Evolutionary conservation across 306 rosid genomes (phyloP).

Genomic region (Cucurbita maxima): DNA sequence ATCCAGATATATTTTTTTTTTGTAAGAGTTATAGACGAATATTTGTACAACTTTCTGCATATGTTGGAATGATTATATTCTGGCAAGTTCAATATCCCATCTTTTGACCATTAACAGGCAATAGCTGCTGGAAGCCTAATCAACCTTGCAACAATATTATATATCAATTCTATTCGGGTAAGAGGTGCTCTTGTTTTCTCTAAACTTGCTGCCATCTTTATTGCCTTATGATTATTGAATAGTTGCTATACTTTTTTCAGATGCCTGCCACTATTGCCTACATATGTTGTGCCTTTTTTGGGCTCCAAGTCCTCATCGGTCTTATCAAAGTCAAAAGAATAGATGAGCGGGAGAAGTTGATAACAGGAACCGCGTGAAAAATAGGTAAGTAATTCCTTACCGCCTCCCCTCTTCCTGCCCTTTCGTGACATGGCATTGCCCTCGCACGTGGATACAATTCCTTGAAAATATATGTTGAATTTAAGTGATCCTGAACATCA

Average conservation of each 20-base stretch:
- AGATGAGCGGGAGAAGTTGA: conserved; percentile 73
- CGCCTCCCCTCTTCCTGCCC: neutral
- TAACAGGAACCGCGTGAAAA: conserved; percentile 80
- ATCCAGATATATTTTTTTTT: neutral
- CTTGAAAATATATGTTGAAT: neutral
- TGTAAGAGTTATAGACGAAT: neutral
- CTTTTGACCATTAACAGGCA: conserved; percentile 42
- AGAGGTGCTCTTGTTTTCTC: conserved; percentile 11
- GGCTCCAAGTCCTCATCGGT: conserved; percentile 82
- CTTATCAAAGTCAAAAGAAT: conserved; percentile 68
- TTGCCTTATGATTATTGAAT: conserved; percentile 5
- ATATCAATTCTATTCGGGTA: conserved; percentile 68
- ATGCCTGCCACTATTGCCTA: conserved; percentile 70
- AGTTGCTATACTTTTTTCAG: conserved; percentile 29
- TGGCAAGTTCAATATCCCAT: conserved; percentile 7
- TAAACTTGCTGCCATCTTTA: conserved; percentile 6
- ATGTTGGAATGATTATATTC: conserved; percentile 8
- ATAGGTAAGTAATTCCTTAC: conserved; percentile 7
- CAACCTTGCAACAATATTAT: conserved; percentile 84
- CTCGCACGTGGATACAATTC: neutral
- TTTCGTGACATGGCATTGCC: neutral
- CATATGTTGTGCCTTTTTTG: conserved; percentile 55
- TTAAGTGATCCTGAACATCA: neutral
- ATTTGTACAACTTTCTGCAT: neutral
- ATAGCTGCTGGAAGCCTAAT: conserved; percentile 91